phyloP scores from a whole-genome alignment of 1,284 basidiomycete species.

The Naganishia albida region DNA sequence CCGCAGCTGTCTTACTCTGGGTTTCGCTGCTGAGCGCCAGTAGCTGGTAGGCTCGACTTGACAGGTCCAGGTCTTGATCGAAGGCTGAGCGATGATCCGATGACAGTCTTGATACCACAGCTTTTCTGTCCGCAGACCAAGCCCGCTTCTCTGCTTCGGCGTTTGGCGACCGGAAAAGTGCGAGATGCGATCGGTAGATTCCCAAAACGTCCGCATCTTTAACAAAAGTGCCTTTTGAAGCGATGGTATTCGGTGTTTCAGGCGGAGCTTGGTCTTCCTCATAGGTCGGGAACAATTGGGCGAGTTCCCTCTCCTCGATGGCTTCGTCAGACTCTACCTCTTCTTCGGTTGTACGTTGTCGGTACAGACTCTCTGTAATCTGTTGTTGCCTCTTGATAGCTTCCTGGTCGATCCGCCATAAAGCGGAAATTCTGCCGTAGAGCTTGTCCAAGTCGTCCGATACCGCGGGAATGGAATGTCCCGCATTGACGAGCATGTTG shows the following conservation, averaged over 20 bases:
- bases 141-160: conserved; percentile 3
- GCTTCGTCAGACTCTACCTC: conserved; percentile 69
- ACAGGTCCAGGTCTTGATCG: conserved; percentile 41
- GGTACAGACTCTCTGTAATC: conserved; percentile 76
- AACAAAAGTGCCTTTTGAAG: conserved; percentile 34
- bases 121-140: conserved; percentile 8
- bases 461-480: not conserved
- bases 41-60: conserved; percentile 45
- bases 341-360: conserved; percentile 64
- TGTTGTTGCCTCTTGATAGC: conserved; percentile 59
- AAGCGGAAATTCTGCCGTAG: conserved; percentile 23
- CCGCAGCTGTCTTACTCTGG: conserved; percentile 42
- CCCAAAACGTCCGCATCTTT: conserved; percentile 32
- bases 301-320: conserved; percentile 77
- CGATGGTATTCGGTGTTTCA: conserved; percentile 16
- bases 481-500: conserved; percentile 14
- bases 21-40: conserved; percentile 26
- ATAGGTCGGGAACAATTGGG: conserved; percentile 79
- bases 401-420: conserved; percentile 29
- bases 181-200: conserved; percentile 34
- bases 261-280: conserved; percentile 46
- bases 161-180: conserved; percentile 21
- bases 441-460: conserved; percentile 2
- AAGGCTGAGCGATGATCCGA: conserved; percentile 28
- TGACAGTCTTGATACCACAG: not conserved